Base-by-base conservation (phyloP, 108 stramenopile genomes). In the Craspedostauros australis region DNA sequence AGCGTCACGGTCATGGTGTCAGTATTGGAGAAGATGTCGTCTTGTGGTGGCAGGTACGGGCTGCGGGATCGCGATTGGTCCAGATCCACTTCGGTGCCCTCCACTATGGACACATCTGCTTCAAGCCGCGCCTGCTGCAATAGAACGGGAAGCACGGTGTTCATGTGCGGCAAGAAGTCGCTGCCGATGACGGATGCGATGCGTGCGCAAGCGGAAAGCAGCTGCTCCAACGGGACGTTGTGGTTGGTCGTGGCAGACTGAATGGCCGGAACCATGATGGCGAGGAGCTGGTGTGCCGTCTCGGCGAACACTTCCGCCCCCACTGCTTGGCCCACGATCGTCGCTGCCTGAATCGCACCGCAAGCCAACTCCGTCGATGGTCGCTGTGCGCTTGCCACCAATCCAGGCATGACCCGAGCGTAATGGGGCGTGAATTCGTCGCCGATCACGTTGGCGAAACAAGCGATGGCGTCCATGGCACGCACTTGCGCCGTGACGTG, bases 301-400 rank as follows among this genome's bases (percentile, higher is more conserved):
- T 48, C 24, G n/a, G 42, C 45, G 43, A 79, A 87, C 9, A 64
- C 50, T 15, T 67, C 66, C 57, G 72, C 70, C 30, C 69, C 81
- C 1, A 86, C 58, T 7, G 86, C 83, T 50, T 78, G 73, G 27
- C 84, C 83, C 12, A 92, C 54, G 46, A 92, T 86, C 0, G 90
- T 72, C 9, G 73, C 78, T 16, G 83, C 72, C 45, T 92, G 83
- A 21, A 92, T 56, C 5, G 84, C 86, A 0, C 76, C 64, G n/a
- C 81, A 76, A 41, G 73, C 54, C 28, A 92, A 40, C 15, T 68
- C 65, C 16, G 63, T 64, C 16, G 39, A 44, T 8, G 45, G 21
- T 16, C 50, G 12, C 39, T 52, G 55, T 21, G 45, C 42, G 33
- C 71, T 64, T 20, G 52, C 74, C 39, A 64, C 52, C 19, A 91